These are phyloP conservation scores for Talaromyces wortmannii DNA, from an alignment of 495 filamentous ascomycete species.

Conservation along the genomic window DNA sequence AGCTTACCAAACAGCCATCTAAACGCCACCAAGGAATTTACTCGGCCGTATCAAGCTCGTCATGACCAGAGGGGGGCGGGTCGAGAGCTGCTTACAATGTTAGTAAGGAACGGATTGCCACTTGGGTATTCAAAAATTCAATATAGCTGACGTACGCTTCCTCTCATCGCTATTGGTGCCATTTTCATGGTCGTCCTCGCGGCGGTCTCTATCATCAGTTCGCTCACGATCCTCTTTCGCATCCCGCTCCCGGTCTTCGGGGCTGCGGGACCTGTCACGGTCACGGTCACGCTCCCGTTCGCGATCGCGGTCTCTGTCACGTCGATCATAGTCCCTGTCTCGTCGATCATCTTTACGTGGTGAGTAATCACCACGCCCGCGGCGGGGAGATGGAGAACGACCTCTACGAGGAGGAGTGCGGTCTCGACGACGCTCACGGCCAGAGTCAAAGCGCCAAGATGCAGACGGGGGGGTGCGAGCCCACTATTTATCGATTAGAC, in stretches of 20 bases:
- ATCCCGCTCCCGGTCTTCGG: conserved; percentile 54
- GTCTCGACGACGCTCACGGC: conserved; percentile 66
- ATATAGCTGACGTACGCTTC: conserved; percentile 58
- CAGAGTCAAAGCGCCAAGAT: conserved; percentile 95
- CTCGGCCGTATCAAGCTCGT: conserved; percentile 96
- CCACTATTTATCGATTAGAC: conserved; percentile 54
- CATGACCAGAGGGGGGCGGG: conserved; percentile 76
- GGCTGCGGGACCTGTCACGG: conserved; percentile 49
- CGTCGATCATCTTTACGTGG: conserved; percentile 88
- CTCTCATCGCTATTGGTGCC: conserved; percentile 58
- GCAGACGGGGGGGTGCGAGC: conserved; percentile 96
- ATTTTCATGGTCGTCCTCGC: conserved; percentile 48
- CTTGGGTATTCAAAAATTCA: not conserved
- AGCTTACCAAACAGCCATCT: conserved; percentile 1
- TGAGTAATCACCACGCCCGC: conserved; percentile 75
- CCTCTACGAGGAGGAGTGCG: conserved; percentile 76
- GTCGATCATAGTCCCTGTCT: conserved; percentile 62
- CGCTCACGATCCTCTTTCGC: conserved; percentile 71
- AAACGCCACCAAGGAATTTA: conserved; percentile 37
- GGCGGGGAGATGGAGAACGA: conserved; percentile 67
- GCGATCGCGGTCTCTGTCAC: conserved; percentile 61
- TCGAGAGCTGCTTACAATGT: conserved; percentile 47
- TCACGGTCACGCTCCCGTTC: conserved; percentile 70
- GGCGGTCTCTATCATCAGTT: conserved; percentile 57
- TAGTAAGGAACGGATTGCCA: conserved; percentile 3